Base-by-base conservation (phyloP, 2,329 filamentous ascomycete species). In the Fusarium napiforme region DNA sequence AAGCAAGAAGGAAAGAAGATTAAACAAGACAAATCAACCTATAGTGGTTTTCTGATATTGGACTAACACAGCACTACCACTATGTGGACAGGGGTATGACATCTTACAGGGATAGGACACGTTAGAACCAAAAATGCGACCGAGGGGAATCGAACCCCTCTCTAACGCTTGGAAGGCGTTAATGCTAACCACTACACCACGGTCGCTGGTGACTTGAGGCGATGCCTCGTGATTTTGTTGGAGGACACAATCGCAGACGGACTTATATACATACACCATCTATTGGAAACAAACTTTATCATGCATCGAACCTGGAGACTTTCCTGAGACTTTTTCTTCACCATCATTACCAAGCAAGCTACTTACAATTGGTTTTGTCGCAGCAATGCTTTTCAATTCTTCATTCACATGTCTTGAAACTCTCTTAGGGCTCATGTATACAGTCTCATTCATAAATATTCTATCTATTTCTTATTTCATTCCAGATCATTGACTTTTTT, bases 151-250 rank as follows among this genome's bases (percentile, higher is more conserved):
- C 66, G 66, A 69, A 69, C 66, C 66, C 66, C 64, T 69, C 66
- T 69, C 66, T 69, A 69, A 69, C 66, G 66, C 66, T 69, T 69
- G 66, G 66, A 69, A 69, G 66, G 66, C 66, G 66, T 69, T 69
- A 69, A 69, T 69, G 66, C 66, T 69, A 69, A 69, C 66, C 66
- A 69, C 66, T 69, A 69, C 66, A 69, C 66, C 66, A 69, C 64
- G 66, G 66, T 69, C 64, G 66, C 66, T 57, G 36, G 26, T 47
- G 30, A 15, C 28, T 37, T 9, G 28, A 67, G 46, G 26, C 32
- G 2, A 28, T 40, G 23, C 40, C 42, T 43, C 30, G 30, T 57
- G 60, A 18, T 15, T 12, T 50, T 40, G 64, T 52, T 67, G 45
- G 16, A 52, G n/a, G 7, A 5, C 0, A 1, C 5, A 4, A 1